Conservation (phyloP, 148 eudicot genomes). For the Rhododendron kiyosumense region DNA sequence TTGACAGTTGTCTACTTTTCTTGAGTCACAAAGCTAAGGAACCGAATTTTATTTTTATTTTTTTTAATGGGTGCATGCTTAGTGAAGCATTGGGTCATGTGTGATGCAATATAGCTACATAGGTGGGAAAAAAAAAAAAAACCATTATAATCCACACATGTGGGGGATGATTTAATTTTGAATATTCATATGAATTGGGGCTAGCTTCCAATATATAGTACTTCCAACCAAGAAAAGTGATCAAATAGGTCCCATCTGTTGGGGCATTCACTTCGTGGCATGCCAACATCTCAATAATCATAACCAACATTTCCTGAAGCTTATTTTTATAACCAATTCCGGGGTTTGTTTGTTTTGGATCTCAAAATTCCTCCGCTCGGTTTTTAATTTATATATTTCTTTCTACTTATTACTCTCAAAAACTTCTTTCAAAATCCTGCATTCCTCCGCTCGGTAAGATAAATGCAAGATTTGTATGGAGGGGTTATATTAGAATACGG, state of each 20-base stretch:
- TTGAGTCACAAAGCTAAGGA: slow-evolving; percentile 29
- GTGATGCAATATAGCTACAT: slow-evolving; percentile 17
- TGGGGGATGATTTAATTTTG: neutral
- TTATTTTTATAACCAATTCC: neutral
- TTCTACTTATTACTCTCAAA: no score
- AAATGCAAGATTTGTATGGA: no score
- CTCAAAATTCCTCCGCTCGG: no score
- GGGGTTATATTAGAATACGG: no score
- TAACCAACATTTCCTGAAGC: neutral
- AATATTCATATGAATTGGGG: neutral
- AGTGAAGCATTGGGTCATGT: slow-evolving; percentile 35
- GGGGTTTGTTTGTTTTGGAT: no score
- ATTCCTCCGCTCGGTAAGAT: no score
- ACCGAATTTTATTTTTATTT: neutral
- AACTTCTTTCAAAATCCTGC: no score
- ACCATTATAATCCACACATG: neutral
- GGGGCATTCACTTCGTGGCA: neutral
- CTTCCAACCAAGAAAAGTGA: slow-evolving; percentile 1
- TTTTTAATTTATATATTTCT: no score
- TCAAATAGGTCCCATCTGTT: neutral
- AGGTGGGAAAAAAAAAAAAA: neutral
- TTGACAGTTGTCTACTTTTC: slow-evolving; percentile 8
- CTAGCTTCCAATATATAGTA: neutral
- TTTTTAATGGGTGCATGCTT: slow-evolving; percentile 24
- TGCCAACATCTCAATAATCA: neutral